A percentile compares a stretch with the other conserved stretches of the same genome.
These are phyloP conservation scores for Monascus purpureus DNA, from an alignment of 495 filamentous ascomycete genomes.

Conservation along the genomic window DNA sequence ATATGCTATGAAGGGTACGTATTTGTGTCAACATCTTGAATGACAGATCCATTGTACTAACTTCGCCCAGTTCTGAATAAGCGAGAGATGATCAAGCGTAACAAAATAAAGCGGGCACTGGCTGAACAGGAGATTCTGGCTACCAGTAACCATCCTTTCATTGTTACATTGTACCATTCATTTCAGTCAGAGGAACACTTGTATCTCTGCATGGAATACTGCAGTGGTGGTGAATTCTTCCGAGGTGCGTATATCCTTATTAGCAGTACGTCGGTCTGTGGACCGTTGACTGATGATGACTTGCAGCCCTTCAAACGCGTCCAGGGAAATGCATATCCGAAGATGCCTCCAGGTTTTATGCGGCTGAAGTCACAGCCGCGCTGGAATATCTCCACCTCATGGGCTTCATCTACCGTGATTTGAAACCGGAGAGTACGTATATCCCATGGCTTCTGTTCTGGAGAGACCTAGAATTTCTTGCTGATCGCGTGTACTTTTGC, in stretches of 20 bases:
- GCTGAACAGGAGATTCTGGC: constrained; percentile 97
- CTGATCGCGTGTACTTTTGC: constrained; percentile 1
- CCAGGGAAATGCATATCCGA: constrained; percentile 95
- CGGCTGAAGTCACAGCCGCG: constrained; percentile 94
- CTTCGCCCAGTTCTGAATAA: constrained; percentile 73
- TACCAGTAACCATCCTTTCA: constrained; percentile 97
- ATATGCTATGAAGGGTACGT: constrained; percentile 95
- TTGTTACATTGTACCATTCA: constrained; percentile 94
- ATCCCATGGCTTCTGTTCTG: no score
- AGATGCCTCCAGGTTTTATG: constrained; percentile 95
- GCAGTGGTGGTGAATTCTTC: constrained; percentile 97
- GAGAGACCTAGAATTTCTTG: no score
- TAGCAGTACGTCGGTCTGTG: no score
- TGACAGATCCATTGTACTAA: background rate
- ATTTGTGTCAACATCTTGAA: background rate
- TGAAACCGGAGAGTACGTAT: constrained; percentile 95
- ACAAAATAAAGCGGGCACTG: constrained; percentile 97
- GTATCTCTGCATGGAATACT: constrained; percentile 99
- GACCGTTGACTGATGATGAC: no score
- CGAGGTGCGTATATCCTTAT: constrained; percentile 41
- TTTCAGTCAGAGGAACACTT: constrained; percentile 98
- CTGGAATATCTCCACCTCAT: constrained; percentile 96
- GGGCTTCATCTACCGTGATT: constrained; percentile 97
- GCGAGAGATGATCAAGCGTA: constrained; percentile 99
- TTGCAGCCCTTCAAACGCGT: constrained; percentile 73